These are phyloP conservation scores for Linnemannia hyalina DNA, from an alignment of 192 early-diverging fungal species.

Conservation along the genomic window DNA sequence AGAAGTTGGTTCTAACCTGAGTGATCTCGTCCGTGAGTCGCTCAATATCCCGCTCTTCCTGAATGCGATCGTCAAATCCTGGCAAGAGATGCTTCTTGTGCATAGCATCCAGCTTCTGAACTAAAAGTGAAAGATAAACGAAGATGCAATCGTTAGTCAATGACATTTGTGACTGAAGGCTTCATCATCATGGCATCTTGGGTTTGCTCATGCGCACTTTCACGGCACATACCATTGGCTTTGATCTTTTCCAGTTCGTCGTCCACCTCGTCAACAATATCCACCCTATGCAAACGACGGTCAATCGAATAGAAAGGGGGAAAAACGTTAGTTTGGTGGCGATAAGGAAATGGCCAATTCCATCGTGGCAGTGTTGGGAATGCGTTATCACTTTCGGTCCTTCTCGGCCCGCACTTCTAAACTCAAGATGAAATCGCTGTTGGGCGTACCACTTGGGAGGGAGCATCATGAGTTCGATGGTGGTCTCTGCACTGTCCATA, in stretches of 20 bases:
- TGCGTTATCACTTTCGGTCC: not conserved
- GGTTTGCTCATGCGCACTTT: not conserved
- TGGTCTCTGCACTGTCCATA: conserved; percentile 80
- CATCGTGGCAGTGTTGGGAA: not conserved
- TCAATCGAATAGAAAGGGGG: not conserved
- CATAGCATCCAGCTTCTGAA: conserved; percentile 79
- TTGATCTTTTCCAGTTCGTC: conserved; percentile 76
- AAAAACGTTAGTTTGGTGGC: not conserved
- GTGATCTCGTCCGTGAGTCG: conserved; percentile 88
- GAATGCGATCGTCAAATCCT: conserved; percentile 91
- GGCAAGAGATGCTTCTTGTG: conserved; percentile 93
- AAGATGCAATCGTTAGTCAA: conserved; percentile 13
- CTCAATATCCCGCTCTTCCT: conserved; percentile 87
- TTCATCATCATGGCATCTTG: not conserved
- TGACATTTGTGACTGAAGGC: not conserved
- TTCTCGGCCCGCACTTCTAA: not conserved
- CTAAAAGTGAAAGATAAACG: conserved; percentile 49
- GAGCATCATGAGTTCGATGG: conserved; percentile 90
- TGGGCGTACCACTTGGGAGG: conserved; percentile 88
- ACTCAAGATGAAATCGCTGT: not conserved
- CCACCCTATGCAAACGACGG: conserved; percentile 71
- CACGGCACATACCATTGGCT: conserved; percentile 61
- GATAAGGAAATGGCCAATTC: not conserved
- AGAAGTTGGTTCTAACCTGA: conserved; percentile 59
- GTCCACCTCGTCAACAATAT: conserved; percentile 91